Conservation (phyloP, 768 basidiomycete genomes). For the Hydnomerulius pinastri region DNA sequence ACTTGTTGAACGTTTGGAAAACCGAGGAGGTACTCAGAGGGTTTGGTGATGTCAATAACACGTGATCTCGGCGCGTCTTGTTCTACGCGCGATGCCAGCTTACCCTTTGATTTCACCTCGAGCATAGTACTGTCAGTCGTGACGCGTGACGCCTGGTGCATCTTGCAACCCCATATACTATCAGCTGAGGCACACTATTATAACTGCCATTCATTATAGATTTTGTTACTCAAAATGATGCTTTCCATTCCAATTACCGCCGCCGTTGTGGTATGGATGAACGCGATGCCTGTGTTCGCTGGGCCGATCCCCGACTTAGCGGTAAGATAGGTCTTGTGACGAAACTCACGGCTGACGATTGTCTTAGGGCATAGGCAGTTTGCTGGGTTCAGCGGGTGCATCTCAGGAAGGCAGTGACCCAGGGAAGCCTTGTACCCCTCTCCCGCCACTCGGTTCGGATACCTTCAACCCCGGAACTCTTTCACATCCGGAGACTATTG, state of each 20-base stretch:
- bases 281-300: background rate
- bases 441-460: constrained; percentile 7
- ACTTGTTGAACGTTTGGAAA: background rate
- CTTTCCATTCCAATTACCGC: background rate
- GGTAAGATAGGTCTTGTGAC: background rate
- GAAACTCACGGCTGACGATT: background rate
- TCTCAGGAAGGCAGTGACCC: background rate
- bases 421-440: background rate
- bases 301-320: background rate
- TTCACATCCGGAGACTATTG: constrained; percentile 7
- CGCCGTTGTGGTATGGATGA: background rate
- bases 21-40: no score
- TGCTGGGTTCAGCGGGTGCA: background rate
- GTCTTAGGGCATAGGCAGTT: background rate
- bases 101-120: no score
- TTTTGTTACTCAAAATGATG: background rate
- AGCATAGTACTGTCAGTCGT: no score
- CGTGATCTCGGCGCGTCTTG: background rate
- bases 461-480: constrained; percentile 11
- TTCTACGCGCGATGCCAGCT: no score
- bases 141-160: background rate
- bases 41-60: background rate
- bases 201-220: background rate
- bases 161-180: background rate
- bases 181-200: background rate